Conservation (phyloP, 2,329 filamentous ascomycete species). For the Claviceps pusilla region DNA sequence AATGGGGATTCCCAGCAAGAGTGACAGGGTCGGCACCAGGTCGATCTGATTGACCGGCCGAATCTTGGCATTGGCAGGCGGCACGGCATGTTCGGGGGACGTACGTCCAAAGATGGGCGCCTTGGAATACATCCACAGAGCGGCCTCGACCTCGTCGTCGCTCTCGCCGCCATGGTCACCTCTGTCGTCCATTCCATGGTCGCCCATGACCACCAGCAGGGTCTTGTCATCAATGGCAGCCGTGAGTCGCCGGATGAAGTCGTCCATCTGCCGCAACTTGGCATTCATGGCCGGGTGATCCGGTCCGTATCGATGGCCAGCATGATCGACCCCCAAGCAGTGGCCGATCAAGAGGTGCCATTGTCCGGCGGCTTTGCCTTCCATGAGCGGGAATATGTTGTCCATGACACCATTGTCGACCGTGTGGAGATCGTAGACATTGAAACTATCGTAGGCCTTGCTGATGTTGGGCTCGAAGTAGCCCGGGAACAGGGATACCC, state of each 20-base stretch:
- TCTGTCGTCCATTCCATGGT: slow-evolving; percentile 96
- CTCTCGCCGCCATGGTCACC: slow-evolving; percentile 98
- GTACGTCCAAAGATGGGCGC: slow-evolving; percentile 69
- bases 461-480: slow-evolving; percentile 83
- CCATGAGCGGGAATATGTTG: slow-evolving; percentile 73
- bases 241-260: slow-evolving; percentile 57
- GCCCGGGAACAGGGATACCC: slow-evolving; percentile 84
- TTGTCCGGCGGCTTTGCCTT: slow-evolving; percentile 44
- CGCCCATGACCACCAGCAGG: slow-evolving; percentile 89
- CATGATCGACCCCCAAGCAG: slow-evolving; percentile 89
- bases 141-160: slow-evolving; percentile 86
- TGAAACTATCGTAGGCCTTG: slow-evolving; percentile 86
- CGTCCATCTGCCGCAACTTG: slow-evolving; percentile 85
- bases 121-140: slow-evolving; percentile 97
- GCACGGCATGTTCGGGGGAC: slow-evolving; percentile 39
- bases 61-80: slow-evolving; percentile 59
- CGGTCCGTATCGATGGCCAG: slow-evolving; percentile 88
- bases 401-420: slow-evolving; percentile 90
- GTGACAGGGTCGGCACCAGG: slow-evolving; percentile 76
- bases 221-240: slow-evolving; percentile 67
- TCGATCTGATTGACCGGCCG: slow-evolving; percentile 77
- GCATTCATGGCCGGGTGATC: slow-evolving; percentile 82
- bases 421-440: slow-evolving; percentile 94
- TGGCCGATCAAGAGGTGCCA: slow-evolving; percentile 97
- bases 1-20: slow-evolving; percentile 80